Percentiles rank a stretch among this genome's conserved stretches.
These are phyloP conservation scores for Trebouxiophyceae sp. DNA, from an alignment of 163 green algal species.

Conservation along the genomic window DNA sequence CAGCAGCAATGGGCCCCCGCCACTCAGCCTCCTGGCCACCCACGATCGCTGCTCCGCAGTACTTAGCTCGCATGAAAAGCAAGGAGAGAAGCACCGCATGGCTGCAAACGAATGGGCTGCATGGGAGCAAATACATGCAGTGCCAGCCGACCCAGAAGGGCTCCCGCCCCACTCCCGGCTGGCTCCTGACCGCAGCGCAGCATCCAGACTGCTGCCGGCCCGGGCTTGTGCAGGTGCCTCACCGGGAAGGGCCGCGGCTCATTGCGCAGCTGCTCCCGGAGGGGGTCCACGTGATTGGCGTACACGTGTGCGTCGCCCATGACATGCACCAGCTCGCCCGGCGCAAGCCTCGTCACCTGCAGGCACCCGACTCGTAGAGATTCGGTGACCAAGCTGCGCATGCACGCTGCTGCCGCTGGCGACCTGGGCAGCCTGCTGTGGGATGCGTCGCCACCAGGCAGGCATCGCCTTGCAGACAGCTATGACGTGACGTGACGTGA, in stretches of 20 bases:
- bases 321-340: slow-evolving; percentile 92
- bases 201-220: not conserved
- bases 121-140: not conserved
- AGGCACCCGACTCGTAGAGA: too few species aligned
- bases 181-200: not conserved
- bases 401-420: too few species aligned
- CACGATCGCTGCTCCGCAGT: not conserved
- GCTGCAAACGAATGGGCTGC: too few species aligned
- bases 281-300: slow-evolving; percentile 92
- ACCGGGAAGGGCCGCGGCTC: slow-evolving; percentile 78
- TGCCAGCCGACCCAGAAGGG: not conserved
- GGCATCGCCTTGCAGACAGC: too few species aligned
- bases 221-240: too few species aligned
- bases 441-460: too few species aligned
- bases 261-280: slow-evolving; percentile 91
- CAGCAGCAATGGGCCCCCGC: not conserved
- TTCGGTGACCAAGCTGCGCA: too few species aligned
- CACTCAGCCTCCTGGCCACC: not conserved
- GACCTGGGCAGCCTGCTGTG: too few species aligned
- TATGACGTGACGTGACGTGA: too few species aligned
- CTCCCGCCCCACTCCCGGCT: not conserved
- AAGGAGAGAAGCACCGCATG: too few species aligned
- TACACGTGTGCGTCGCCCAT: slow-evolving; percentile 98
- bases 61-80: not conserved
- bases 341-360: slow-evolving; percentile 74